Conservation (phyloP, 257 asterid genomes). For the Striga asiatica region DNA sequence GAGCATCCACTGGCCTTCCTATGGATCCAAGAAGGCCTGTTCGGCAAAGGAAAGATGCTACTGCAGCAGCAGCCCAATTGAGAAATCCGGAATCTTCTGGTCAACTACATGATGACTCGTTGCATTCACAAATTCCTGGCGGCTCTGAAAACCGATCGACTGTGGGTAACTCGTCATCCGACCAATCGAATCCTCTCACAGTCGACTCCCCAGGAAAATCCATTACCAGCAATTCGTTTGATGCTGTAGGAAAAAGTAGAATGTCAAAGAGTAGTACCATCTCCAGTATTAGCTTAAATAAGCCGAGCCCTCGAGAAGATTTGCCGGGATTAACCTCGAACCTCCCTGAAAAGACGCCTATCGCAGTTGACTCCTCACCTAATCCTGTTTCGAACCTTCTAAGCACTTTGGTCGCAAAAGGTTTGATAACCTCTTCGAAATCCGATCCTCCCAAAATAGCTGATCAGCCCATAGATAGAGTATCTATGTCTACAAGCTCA, state of each 20-base stretch:
- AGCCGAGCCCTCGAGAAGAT: slow-evolving; percentile 23
- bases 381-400: slow-evolving; percentile 71
- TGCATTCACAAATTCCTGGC: slow-evolving; percentile 23
- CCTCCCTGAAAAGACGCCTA: slow-evolving; percentile 25
- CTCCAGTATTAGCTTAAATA: slow-evolving; percentile 24
- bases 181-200: slow-evolving; percentile 29
- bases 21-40: slow-evolving; percentile 50
- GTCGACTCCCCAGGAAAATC: slow-evolving; percentile 42
- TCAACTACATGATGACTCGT: not conserved
- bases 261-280: slow-evolving; percentile 22
- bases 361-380: slow-evolving; percentile 31
- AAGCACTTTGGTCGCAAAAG: slow-evolving; percentile 71
- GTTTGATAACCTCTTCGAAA: slow-evolving; percentile 60
- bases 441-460: slow-evolving; percentile 25
- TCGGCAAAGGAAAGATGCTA: slow-evolving; percentile 27
- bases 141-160: slow-evolving; percentile 29
- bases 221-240: slow-evolving; percentile 41
- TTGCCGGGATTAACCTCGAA: slow-evolving; percentile 16
- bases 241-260: slow-evolving; percentile 48
- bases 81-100: slow-evolving; percentile 20
- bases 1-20: slow-evolving; percentile 30
- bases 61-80: slow-evolving; percentile 22
- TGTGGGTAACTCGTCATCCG: slow-evolving; percentile 29
- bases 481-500: slow-evolving; percentile 29
- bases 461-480: slow-evolving; percentile 26